These are phyloP conservation scores for Rhododendron ovatum DNA, from an alignment of 148 eudicot genomes.

Conservation along the genomic window DNA sequence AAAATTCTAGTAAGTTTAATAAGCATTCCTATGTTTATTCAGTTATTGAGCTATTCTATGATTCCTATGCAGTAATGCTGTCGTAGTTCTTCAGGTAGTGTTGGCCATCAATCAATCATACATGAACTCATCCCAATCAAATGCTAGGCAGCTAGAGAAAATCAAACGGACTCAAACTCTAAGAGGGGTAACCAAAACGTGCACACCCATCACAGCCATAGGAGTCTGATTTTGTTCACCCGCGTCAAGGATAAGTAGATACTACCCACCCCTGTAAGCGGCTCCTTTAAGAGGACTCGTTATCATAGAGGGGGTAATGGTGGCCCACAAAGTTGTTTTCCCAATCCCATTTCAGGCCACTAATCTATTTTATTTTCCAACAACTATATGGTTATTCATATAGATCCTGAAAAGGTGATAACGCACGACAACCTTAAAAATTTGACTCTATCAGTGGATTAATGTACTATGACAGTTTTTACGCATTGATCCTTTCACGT, in stretches of 20 bases:
- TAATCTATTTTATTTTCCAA: background rate
- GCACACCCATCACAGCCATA: background rate
- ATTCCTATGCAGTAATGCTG: background rate
- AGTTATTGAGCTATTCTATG: background rate
- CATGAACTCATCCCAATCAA: background rate
- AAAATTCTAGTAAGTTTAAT: background rate
- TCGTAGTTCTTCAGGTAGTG: background rate
- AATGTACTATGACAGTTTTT: background rate
- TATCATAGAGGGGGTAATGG: background rate
- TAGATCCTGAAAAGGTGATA: background rate
- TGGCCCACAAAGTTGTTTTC: background rate
- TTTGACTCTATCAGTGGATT: background rate
- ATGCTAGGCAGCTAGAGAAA: background rate
- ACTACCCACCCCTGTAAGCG: background rate
- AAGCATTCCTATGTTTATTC: background rate
- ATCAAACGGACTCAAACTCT: background rate
- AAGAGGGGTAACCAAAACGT: background rate
- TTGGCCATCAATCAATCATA: background rate
- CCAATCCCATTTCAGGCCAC: background rate
- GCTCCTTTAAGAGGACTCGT: background rate
- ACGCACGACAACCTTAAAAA: background rate
- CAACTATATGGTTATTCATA: background rate
- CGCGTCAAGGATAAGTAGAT: background rate
- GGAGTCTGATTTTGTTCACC: background rate
- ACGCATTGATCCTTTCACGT: background rate